Evolutionary conservation across 163 green algal species (phyloP).

Genomic region (Volvox carteri): DNA sequence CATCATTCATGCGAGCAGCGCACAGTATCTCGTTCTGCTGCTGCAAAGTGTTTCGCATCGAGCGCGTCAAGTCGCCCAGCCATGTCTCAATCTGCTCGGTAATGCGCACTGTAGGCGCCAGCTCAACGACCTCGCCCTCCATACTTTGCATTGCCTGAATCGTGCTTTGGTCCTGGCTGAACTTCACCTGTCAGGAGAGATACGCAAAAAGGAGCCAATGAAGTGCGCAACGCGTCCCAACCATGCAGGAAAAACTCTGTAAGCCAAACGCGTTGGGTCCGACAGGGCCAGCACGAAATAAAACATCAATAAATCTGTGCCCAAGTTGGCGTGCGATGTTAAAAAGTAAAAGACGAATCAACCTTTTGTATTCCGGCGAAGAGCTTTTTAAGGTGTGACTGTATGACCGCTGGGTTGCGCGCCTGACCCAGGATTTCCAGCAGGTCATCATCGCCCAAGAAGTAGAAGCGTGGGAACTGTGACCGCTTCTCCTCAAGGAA

Average conservation of each 20-base stretch:
- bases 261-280: too few relatives aligned
- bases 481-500: conserved; percentile 88
- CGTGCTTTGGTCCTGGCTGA: conserved; percentile 65
- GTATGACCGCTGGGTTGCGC: conserved; percentile 81
- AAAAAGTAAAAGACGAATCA: too few relatives aligned
- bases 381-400: conserved; percentile 90
- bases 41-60: conserved; percentile 71
- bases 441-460: conserved; percentile 92
- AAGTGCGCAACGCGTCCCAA: too few relatives aligned
- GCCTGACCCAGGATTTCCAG: conserved; percentile 91
- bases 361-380: conserved; percentile 87
- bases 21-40: conserved; percentile 58
- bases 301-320: too few relatives aligned
- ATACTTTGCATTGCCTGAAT: conserved; percentile 79
- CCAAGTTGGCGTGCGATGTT: too few relatives aligned
- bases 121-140: conserved; percentile 80
- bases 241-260: too few relatives aligned
- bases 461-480: conserved; percentile 89
- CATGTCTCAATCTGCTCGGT: conserved; percentile 69
- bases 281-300: too few relatives aligned
- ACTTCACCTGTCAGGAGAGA: conserved; percentile 63
- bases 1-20: conserved; percentile 59
- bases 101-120: conserved; percentile 67
- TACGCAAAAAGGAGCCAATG: neutral
- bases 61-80: conserved; percentile 62